phyloP scores from a whole-genome alignment of 495 filamentous ascomycete genomes.

The Aspergillus heteromorphus region DNA sequence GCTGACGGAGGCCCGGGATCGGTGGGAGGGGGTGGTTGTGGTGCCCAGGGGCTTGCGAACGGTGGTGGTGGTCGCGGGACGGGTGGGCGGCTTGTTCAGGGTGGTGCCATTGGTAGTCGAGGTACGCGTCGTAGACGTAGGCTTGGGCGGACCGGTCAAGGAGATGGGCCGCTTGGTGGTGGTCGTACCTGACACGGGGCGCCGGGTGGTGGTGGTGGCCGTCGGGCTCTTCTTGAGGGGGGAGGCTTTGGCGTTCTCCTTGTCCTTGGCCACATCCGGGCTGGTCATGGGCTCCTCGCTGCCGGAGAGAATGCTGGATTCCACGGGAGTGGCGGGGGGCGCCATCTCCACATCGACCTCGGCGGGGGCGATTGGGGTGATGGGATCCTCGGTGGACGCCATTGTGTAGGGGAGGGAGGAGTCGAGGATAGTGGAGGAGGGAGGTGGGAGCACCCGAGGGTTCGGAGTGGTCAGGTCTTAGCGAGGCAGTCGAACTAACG shows the following conservation, averaged over 20 bases:
- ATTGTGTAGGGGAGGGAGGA: slow-evolving; percentile 16
- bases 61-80: slow-evolving; percentile 34
- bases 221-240: slow-evolving; percentile 25
- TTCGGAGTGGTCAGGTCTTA: neutral
- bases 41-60: slow-evolving; percentile 36
- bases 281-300: slow-evolving; percentile 35
- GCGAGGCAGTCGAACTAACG: slow-evolving; percentile 3
- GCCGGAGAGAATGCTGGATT: slow-evolving; percentile 33
- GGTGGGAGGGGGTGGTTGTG: slow-evolving; percentile 38
- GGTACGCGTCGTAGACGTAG: slow-evolving; percentile 23
- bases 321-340: slow-evolving; percentile 38
- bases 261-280: slow-evolving; percentile 36
- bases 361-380: slow-evolving; percentile 19
- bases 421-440: neutral
- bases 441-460: neutral
- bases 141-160: slow-evolving; percentile 26
- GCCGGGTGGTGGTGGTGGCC: slow-evolving; percentile 23
- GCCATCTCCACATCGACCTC: slow-evolving; percentile 27
- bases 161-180: slow-evolving; percentile 35
- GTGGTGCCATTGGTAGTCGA: slow-evolving; percentile 29
- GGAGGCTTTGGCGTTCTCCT: slow-evolving; percentile 31
- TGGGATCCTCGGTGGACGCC: slow-evolving; percentile 37
- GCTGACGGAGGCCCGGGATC: slow-evolving; percentile 41
- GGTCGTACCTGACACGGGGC: slow-evolving; percentile 27
- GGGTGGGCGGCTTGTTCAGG: slow-evolving; percentile 41